Evolutionary conservation across 106 monocot genomes (phyloP).

Genomic region (Ottelia alismoides): DNA sequence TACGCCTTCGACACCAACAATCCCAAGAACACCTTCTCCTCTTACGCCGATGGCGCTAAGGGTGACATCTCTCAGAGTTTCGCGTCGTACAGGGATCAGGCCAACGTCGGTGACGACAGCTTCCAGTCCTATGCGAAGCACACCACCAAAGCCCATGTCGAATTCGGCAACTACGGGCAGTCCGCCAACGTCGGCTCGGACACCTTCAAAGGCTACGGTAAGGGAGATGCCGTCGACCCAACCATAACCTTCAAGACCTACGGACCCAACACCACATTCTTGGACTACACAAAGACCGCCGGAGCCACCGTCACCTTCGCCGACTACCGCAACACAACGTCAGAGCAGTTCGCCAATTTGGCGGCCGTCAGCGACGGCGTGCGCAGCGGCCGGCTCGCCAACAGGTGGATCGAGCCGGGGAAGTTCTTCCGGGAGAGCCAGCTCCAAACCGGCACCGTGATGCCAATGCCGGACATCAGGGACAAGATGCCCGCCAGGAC

Average conservation of each 20-base stretch:
- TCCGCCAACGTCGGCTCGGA: constrained; percentile 68
- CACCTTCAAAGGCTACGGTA: constrained; percentile 56
- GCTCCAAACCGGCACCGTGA: constrained; percentile 32
- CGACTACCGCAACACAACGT: constrained; percentile 6
- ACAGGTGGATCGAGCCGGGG: constrained; percentile 67
- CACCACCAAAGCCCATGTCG: constrained; percentile 15
- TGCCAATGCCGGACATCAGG: constrained; percentile 73
- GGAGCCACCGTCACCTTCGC: constrained; percentile 22
- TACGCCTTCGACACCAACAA: constrained; percentile 51
- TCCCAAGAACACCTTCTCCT: constrained; percentile 41
- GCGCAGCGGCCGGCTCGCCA: constrained; percentile 3
- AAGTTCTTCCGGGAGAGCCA: constrained; percentile 72
- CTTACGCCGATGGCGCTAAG: constrained; percentile 29
- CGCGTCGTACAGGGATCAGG: constrained; percentile 49
- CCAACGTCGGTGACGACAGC: constrained; percentile 80
- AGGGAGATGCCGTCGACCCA: constrained; percentile 8
- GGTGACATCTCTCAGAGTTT: constrained; percentile 28
- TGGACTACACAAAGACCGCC: constrained; percentile 27
- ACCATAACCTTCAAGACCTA: constrained; percentile 14
- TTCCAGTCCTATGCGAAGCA: constrained; percentile 71
- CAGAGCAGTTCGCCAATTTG: background rate
- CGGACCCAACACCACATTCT: constrained; percentile 53
- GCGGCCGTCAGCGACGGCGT: constrained; percentile 2
- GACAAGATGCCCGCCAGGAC: constrained; percentile 65
- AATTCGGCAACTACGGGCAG: constrained; percentile 65